Conservation (phyloP, 2,329 filamentous ascomycete species). For the Incumbomyces lentus region DNA sequence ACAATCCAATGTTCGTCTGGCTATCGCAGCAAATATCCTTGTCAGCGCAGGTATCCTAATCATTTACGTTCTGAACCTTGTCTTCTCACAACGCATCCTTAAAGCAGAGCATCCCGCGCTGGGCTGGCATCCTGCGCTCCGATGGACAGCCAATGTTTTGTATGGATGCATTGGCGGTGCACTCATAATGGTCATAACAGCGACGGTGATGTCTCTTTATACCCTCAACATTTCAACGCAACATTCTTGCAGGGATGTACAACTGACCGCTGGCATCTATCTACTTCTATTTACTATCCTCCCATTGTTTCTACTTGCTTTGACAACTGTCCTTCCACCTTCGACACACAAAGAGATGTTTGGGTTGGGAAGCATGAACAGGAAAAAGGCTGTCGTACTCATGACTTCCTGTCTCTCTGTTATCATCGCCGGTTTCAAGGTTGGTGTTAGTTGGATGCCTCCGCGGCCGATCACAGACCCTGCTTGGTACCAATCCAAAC, state of each 20-base stretch:
- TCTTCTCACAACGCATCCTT: slow-evolving; percentile 66
- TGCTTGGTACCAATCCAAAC: slow-evolving; percentile 60
- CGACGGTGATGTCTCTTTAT: slow-evolving; percentile 56
- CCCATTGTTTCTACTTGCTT: slow-evolving; percentile 47
- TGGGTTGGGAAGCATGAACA: slow-evolving; percentile 55
- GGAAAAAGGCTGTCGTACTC: slow-evolving; percentile 57
- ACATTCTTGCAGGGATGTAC: slow-evolving; percentile 49
- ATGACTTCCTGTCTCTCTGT: slow-evolving; percentile 49
- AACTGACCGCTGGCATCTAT: slow-evolving; percentile 51
- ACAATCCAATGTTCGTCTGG: slow-evolving; percentile 35
- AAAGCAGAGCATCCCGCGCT: slow-evolving; percentile 60
- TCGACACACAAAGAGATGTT: slow-evolving; percentile 46
- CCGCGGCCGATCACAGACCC: slow-evolving; percentile 42
- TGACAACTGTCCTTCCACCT: slow-evolving; percentile 38
- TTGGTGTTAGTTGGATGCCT: slow-evolving; percentile 46
- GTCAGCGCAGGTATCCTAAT: slow-evolving; percentile 64
- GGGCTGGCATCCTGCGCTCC: slow-evolving; percentile 54
- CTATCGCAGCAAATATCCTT: slow-evolving; percentile 55
- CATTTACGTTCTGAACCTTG: slow-evolving; percentile 66
- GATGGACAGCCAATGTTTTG: slow-evolving; percentile 45
- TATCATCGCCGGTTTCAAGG: slow-evolving; percentile 59
- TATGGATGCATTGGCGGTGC: slow-evolving; percentile 49
- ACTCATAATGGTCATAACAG: slow-evolving; percentile 56
- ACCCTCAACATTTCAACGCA: slow-evolving; percentile 46
- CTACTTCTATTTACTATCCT: slow-evolving; percentile 58